A percentile compares a stretch with the other conserved stretches of the same genome.
phyloP scores from a whole-genome alignment of 1,284 basidiomycete genomes.

The Tilletia horrida region DNA sequence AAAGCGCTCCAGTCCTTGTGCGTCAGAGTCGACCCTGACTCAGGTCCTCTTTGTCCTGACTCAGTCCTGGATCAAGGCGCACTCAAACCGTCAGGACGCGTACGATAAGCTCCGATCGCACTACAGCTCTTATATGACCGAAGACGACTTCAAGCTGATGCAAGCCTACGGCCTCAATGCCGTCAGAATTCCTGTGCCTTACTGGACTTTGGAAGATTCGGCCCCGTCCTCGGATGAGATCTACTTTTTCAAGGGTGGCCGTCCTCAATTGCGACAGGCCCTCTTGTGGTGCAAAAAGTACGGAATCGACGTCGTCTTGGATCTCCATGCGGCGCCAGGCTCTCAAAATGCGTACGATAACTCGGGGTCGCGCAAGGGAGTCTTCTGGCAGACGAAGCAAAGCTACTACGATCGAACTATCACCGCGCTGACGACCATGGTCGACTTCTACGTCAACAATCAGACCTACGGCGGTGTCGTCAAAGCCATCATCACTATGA shows the following conservation, averaged over 20 bases:
- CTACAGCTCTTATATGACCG: conserved; percentile 53
- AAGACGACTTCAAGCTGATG: conserved; percentile 56
- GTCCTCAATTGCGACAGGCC: conserved; percentile 19
- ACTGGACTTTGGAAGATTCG: conserved; percentile 17
- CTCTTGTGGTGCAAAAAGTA: conserved; percentile 25
- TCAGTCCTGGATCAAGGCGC: conserved; percentile 9
- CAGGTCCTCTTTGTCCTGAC: background rate
- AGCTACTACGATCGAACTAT: conserved; percentile 22
- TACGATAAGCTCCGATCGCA: conserved; percentile 37
- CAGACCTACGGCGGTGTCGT: conserved; percentile 26
- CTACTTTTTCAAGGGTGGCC: conserved; percentile 18
- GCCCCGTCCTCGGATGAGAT: conserved; percentile 15
- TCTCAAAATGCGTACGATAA: conserved; percentile 30
- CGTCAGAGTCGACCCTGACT: background rate
- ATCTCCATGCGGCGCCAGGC: conserved; percentile 53
- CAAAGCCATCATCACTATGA: conserved; percentile 24
- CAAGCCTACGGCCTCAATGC: conserved; percentile 53
- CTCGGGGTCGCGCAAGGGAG: conserved; percentile 5
- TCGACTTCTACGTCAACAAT: conserved; percentile 23
- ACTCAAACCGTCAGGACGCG: background rate
- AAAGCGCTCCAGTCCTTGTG: background rate
- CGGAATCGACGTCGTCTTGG: conserved; percentile 53
- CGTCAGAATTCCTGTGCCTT: conserved; percentile 33
- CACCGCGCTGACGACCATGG: conserved; percentile 18
- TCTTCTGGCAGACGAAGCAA: conserved; percentile 15